Evolutionary conservation across 305 asterid genomes (phyloP).

Genomic region (Ajuga reptans): DNA sequence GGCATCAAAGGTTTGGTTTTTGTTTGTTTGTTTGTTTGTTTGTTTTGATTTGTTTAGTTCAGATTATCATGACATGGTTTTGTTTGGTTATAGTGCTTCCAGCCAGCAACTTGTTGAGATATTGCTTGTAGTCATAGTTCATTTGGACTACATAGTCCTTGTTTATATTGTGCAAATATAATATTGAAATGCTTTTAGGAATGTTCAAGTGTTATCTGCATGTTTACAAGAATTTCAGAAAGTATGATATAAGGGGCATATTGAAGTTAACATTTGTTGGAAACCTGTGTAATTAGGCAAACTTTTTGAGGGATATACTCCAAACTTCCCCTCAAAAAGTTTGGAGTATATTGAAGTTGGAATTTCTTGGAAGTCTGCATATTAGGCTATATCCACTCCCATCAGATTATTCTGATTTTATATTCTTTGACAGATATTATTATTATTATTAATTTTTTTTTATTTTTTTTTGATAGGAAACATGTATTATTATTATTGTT

Average conservation of each 20-base stretch:
- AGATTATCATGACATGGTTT: neutral
- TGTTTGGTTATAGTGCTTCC: constrained; percentile 17
- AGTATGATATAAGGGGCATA: neutral
- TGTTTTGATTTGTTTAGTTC: neutral
- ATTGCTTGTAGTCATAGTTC: neutral
- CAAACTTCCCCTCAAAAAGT: no score
- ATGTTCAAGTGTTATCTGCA: neutral
- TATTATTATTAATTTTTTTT: no score
- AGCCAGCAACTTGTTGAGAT: neutral
- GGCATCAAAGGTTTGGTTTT: constrained; percentile 78
- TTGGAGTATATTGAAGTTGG: neutral
- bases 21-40: neutral
- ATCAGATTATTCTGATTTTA: no score
- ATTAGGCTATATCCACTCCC: neutral
- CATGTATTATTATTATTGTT: no score
- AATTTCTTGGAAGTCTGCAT: neutral
- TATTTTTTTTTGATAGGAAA: no score
- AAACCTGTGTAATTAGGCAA: neutral
- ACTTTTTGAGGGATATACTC: no score
- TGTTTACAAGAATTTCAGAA: neutral
- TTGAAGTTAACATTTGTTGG: constrained; percentile 2
- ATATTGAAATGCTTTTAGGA: neutral
- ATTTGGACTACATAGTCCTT: neutral
- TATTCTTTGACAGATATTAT: no score
- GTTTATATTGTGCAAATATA: neutral